Conservation (phyloP, 495 filamentous ascomycete genomes). For the Tuber borchii region DNA sequence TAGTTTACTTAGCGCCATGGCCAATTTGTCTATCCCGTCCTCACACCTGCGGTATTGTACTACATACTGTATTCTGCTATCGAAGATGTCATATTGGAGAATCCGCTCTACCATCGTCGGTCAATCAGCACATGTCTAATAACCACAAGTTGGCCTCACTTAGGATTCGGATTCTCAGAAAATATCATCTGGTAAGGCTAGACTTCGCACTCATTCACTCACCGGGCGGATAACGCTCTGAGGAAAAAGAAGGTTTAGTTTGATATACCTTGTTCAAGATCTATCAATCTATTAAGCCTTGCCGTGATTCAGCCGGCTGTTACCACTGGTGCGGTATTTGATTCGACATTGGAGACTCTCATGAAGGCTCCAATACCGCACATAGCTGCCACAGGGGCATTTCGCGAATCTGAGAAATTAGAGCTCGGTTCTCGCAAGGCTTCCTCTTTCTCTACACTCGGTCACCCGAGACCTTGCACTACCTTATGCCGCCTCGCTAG, state of each 20-base stretch:
- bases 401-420: neutral
- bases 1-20: neutral
- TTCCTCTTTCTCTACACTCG: neutral
- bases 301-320: neutral
- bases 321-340: neutral
- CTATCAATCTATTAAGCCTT: neutral
- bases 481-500: neutral
- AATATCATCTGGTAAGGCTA: neutral
- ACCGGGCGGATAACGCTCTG: neutral
- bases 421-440: neutral
- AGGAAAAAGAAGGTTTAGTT: neutral
- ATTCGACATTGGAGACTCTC: neutral
- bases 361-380: neutral
- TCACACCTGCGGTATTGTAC: neutral
- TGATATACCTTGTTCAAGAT: neutral
- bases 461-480: neutral
- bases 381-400: neutral
- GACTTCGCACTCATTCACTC: neutral
- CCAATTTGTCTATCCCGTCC: neutral
- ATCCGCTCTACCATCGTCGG: neutral
- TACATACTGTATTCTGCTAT: neutral
- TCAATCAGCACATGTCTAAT: neutral
- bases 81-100: neutral
- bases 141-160: neutral
- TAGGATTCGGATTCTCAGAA: neutral